Evolutionary conservation across 2,329 filamentous ascomycete genomes (phyloP).

Genomic region (Pseudocercospora macadamiae): DNA sequence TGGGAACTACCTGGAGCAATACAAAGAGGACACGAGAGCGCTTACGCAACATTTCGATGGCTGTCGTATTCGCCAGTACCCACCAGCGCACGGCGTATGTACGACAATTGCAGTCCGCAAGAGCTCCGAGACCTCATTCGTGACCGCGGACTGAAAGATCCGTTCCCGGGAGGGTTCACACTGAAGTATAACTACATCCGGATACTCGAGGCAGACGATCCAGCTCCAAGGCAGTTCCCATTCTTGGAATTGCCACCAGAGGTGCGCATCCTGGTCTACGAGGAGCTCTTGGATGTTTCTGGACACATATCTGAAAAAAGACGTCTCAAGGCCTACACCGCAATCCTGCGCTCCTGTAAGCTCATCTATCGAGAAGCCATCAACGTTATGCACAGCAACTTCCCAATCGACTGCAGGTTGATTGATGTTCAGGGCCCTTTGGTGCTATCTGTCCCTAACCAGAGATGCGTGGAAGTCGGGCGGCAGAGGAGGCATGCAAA

Average conservation of each 20-base stretch:
- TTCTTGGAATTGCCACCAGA: constrained; percentile 32
- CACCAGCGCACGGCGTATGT: not conserved
- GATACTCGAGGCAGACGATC: constrained; percentile 19
- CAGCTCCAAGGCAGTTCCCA: constrained; percentile 11
- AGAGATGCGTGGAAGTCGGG: too few species aligned
- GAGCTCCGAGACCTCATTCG: constrained; percentile 25
- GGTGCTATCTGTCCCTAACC: too few species aligned
- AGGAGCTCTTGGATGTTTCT: constrained; percentile 19
- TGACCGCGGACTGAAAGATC: constrained; percentile 23
- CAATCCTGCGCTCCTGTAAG: constrained; percentile 21
- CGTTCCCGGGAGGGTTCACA: constrained; percentile 23
- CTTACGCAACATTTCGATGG: too few species aligned
- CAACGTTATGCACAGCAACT: not conserved
- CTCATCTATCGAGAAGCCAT: constrained; percentile 28
- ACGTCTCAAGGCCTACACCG: constrained; percentile 1
- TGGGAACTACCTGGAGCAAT: not conserved
- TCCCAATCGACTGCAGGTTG: not conserved
- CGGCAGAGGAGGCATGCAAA: too few species aligned
- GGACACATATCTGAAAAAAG: too few species aligned
- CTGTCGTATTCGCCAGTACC: too few species aligned
- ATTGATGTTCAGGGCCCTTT: not conserved
- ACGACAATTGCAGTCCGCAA: constrained; percentile 12
- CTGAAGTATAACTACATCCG: constrained; percentile 27
- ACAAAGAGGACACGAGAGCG: constrained; percentile 4
- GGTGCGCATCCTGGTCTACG: constrained; percentile 29